phyloP scores from a whole-genome alignment of 345 rosid genomes.

The Toxicodendron radicans region DNA sequence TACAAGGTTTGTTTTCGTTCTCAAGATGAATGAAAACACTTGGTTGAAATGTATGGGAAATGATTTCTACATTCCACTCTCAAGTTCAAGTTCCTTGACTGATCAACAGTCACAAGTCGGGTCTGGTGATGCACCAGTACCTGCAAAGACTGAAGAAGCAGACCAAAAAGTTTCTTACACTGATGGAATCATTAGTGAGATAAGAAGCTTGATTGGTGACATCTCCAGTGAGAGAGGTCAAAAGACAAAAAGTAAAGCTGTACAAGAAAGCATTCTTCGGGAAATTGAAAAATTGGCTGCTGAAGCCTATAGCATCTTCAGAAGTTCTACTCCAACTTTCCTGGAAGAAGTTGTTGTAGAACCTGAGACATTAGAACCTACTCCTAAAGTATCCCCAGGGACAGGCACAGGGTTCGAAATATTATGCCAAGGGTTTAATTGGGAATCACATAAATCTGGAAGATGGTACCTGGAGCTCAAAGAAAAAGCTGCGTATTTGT shows the following conservation, averaged over 20 bases:
- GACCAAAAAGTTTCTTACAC: conserved; percentile 51
- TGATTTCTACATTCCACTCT: conserved; percentile 78
- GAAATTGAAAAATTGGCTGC: conserved; percentile 98
- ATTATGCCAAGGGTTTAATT: conserved; percentile 92
- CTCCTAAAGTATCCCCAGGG: conserved; percentile 60
- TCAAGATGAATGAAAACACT: conserved; percentile 61
- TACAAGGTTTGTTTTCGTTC: conserved; percentile 80
- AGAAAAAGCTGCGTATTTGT: conserved; percentile 68
- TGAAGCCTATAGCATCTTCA: conserved; percentile 92
- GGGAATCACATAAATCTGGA: conserved; percentile 95
- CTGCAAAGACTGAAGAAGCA: conserved; percentile 36
- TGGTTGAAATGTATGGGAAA: conserved; percentile 71
- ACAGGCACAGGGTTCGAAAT: conserved; percentile 89
- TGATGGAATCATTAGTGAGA: conserved; percentile 69
- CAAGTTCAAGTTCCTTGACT: conserved; percentile 41
- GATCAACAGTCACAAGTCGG: conserved; percentile 28
- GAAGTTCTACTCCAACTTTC: conserved; percentile 67
- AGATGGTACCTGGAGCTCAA: conserved; percentile 82
- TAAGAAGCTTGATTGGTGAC: conserved; percentile 70
- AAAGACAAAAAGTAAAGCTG: conserved; percentile 63
- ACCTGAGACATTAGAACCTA: conserved; percentile 38
- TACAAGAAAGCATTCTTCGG: conserved; percentile 79
- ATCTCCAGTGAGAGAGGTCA: conserved; percentile 58
- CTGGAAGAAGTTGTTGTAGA: conserved; percentile 49
- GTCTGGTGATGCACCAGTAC: conserved; percentile 33